These are phyloP conservation scores for Austroboletus sp. DNA, from an alignment of 1,284 basidiomycete species.

Conservation along the genomic window DNA sequence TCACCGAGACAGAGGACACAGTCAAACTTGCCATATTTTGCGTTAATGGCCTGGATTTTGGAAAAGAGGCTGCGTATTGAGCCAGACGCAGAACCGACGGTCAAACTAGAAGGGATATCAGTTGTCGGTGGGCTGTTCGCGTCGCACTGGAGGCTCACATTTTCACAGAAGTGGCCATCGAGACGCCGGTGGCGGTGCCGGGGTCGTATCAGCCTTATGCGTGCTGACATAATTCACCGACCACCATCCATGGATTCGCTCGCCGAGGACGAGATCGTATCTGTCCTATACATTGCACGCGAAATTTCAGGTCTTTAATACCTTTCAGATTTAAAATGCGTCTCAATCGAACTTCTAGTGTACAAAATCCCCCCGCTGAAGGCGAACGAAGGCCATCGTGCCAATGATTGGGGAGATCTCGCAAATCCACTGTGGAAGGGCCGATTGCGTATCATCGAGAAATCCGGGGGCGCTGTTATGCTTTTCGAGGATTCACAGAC, in stretches of 20 bases:
- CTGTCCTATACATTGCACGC: conserved; percentile 76
- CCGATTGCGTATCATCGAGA: conserved; percentile 77
- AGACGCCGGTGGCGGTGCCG: conserved; percentile 1
- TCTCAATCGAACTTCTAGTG: conserved; percentile 41
- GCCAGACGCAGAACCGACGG: conserved; percentile 81
- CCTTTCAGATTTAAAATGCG: conserved; percentile 9
- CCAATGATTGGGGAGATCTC: conserved; percentile 81
- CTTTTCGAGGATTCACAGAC: conserved; percentile 72
- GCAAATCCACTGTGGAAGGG: conserved; percentile 83
- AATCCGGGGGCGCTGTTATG: conserved; percentile 51
- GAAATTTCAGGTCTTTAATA: conserved; percentile 66
- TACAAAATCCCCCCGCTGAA: conserved; percentile 79
- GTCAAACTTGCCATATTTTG: conserved; percentile 92
- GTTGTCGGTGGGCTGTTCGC: neutral
- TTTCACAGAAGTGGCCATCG: conserved; percentile 30
- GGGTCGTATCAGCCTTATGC: neutral
- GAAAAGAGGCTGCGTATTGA: conserved; percentile 66
- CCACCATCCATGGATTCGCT: conserved; percentile 43
- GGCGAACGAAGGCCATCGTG: conserved; percentile 78
- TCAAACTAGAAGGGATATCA: conserved; percentile 49
- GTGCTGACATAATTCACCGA: conserved; percentile 25
- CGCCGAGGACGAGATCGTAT: conserved; percentile 69
- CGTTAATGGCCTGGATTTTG: conserved; percentile 82
- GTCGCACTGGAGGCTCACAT: conserved; percentile 33
- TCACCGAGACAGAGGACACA: conserved; percentile 84